A percentile compares a stretch with the other conserved stretches of the same genome.
Conservation (phyloP, 208 protist species). For the Trypanosoma rangeli region DNA sequence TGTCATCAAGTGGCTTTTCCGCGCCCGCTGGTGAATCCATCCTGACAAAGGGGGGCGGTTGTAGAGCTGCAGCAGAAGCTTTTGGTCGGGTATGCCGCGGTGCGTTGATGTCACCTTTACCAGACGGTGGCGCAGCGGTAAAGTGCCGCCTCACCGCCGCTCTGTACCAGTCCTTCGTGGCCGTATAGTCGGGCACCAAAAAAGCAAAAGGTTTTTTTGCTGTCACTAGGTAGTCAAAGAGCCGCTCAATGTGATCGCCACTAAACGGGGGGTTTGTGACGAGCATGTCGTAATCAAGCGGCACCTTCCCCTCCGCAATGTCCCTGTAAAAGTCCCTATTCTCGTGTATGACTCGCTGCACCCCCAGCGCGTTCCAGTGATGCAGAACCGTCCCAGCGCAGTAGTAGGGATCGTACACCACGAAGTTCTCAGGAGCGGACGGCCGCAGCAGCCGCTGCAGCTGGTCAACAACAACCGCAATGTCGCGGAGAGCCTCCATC, state of each 20-base stretch:
- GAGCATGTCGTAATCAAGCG: constrained; percentile 71
- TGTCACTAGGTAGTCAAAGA: constrained; percentile 45
- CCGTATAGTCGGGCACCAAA: constrained; percentile 73
- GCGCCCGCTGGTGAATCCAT: background rate
- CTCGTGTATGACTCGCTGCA: constrained; percentile 76
- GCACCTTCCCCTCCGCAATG: constrained; percentile 40
- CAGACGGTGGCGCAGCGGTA: constrained; percentile 26
- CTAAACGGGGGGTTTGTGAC: constrained; percentile 82
- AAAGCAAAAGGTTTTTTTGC: constrained; percentile 61
- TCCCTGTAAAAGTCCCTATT: constrained; percentile 87
- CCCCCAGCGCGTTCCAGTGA: constrained; percentile 50
- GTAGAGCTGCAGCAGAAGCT: constrained; percentile 4
- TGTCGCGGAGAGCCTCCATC: constrained; percentile 47
- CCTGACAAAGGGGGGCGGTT: constrained; percentile 40
- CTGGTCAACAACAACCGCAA: constrained; percentile 52
- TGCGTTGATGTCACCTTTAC: constrained; percentile 31
- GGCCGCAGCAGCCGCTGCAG: constrained; percentile 57
- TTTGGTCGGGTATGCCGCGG: background rate
- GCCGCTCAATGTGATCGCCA: constrained; percentile 66
- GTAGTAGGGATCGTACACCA: constrained; percentile 90
- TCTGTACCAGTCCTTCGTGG: constrained; percentile 63
- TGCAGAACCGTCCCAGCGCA: constrained; percentile 61
- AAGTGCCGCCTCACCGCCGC: constrained; percentile 39
- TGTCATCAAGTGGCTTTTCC: background rate
- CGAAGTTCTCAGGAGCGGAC: constrained; percentile 46